Evolutionary conservation across 495 filamentous ascomycete species (phyloP).

Genomic region (Margaritispora aquatica): DNA sequence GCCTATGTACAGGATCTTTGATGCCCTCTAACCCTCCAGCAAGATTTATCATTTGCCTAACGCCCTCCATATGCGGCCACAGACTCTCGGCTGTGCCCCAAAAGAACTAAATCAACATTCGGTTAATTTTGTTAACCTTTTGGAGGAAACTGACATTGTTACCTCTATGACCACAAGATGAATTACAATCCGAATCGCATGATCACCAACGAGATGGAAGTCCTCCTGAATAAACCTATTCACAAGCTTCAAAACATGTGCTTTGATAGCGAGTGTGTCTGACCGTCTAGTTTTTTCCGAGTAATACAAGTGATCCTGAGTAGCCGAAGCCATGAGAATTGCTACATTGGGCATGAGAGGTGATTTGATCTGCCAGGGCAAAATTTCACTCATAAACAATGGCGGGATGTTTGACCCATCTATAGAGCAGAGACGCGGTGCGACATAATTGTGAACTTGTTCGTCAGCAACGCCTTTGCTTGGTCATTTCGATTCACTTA

Average conservation of each 20-base stretch:
- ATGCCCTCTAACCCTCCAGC: slow-evolving; percentile 7
- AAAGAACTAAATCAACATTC: slow-evolving; percentile 19
- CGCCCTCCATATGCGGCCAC: slow-evolving; percentile 21
- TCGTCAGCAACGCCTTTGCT: neutral
- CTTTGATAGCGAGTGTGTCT: slow-evolving; percentile 20
- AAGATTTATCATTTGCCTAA: slow-evolving; percentile 16
- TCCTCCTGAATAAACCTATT: slow-evolving; percentile 13
- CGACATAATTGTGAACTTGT: slow-evolving; percentile 20
- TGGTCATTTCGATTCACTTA: neutral
- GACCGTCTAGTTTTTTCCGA: neutral
- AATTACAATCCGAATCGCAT: slow-evolving; percentile 20
- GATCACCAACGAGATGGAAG: slow-evolving; percentile 12
- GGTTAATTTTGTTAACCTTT: neutral
- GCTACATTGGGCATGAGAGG: slow-evolving; percentile 25
- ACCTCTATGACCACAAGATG: slow-evolving; percentile 25
- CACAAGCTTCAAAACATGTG: slow-evolving; percentile 17
- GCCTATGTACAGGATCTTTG: slow-evolving; percentile 5
- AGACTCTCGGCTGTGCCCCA: slow-evolving; percentile 21
- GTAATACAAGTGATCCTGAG: slow-evolving; percentile 8
- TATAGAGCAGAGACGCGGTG: slow-evolving; percentile 22
- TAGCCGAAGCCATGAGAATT: slow-evolving; percentile 24
- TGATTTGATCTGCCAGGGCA: slow-evolving; percentile 26
- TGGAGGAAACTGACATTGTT: neutral
- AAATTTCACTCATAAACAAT: slow-evolving; percentile 15
- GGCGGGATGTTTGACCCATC: slow-evolving; percentile 16